phyloP scores from a whole-genome alignment of 768 basidiomycete genomes.

The Boletus pseudo-olivaceus region DNA sequence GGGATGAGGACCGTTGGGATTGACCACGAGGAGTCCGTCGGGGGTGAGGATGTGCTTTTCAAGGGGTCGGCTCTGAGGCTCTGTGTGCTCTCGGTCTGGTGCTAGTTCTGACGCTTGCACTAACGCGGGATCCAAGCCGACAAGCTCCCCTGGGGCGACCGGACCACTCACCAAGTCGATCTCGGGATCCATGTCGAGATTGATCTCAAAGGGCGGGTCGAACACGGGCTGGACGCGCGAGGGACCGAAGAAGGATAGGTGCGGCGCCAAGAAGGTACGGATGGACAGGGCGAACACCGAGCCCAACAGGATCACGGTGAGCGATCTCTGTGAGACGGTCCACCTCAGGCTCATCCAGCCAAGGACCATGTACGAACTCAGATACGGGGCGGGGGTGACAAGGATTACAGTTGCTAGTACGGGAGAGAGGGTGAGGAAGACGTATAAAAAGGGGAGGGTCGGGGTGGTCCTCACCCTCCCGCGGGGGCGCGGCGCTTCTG shows the following conservation, averaged over 20 bases:
- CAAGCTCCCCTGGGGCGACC: not conserved
- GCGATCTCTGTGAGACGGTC: not conserved
- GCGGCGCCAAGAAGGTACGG: not conserved
- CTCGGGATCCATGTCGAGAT: not conserved
- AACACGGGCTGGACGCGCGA: not conserved
- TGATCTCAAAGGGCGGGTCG: not conserved
- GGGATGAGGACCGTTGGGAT: slow-evolving; percentile 38
- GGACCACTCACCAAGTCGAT: not conserved
- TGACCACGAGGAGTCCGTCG: slow-evolving; percentile 34
- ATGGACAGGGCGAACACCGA: not conserved
- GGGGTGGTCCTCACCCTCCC: no score
- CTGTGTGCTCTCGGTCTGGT: not conserved
- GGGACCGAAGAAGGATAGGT: no score
- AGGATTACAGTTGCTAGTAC: no score
- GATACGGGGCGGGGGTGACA: no score
- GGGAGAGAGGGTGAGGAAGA: no score
- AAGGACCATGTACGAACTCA: not conserved
- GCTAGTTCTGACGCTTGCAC: not conserved
- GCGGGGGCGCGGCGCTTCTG: no score
- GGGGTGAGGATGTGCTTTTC: slow-evolving; percentile 21
- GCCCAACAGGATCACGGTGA: not conserved
- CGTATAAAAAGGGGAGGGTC: no score
- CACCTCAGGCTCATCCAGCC: not conserved
- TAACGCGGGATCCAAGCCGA: not conserved
- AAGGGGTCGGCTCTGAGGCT: not conserved